Evolutionary conservation across 2,329 filamentous ascomycete species (phyloP).

Genomic region (Graphiopsis chlorocephala): DNA sequence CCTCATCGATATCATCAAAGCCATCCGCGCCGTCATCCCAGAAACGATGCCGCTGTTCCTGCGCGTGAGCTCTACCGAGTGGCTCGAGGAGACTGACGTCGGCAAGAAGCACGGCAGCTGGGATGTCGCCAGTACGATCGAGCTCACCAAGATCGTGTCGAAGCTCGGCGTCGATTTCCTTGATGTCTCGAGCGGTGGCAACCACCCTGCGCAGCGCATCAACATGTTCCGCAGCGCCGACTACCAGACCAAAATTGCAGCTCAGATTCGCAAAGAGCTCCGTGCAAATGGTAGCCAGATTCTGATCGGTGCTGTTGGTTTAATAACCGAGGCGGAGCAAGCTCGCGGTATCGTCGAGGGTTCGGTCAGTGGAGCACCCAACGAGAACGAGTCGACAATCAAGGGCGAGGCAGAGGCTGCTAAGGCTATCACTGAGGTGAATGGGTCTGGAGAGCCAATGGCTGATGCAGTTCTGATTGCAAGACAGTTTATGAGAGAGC

Average conservation of each 20-base stretch:
- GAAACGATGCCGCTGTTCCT: slow-evolving; percentile 67
- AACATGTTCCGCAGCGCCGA: slow-evolving; percentile 41
- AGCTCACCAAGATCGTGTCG: slow-evolving; percentile 66
- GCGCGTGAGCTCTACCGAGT: slow-evolving; percentile 70
- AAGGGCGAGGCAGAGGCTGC: slow-evolving; percentile 33
- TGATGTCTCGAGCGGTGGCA: slow-evolving; percentile 76
- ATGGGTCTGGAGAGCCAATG: slow-evolving; percentile 30
- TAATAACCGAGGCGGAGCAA: slow-evolving; percentile 54
- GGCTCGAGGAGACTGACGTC: slow-evolving; percentile 61
- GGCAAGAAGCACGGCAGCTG: slow-evolving; percentile 58
- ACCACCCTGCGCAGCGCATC: slow-evolving; percentile 54
- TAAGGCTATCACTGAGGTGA: slow-evolving; percentile 37
- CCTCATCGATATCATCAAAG: slow-evolving; percentile 60
- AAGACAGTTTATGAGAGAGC: slow-evolving; percentile 55
- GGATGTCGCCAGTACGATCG: slow-evolving; percentile 62
- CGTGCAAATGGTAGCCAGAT: slow-evolving; percentile 39
- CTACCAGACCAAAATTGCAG: slow-evolving; percentile 51
- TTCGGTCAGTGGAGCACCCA: not conserved
- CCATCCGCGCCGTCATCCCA: slow-evolving; percentile 58
- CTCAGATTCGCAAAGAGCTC: slow-evolving; percentile 42
- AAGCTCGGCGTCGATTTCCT: slow-evolving; percentile 77
- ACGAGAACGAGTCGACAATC: slow-evolving; percentile 18
- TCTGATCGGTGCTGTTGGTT: slow-evolving; percentile 52
- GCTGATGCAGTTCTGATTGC: slow-evolving; percentile 53
- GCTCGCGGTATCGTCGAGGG: slow-evolving; percentile 46